Evolutionary conservation across 805 yeast species (phyloP).

Genomic region (Candida krabiensis): DNA sequence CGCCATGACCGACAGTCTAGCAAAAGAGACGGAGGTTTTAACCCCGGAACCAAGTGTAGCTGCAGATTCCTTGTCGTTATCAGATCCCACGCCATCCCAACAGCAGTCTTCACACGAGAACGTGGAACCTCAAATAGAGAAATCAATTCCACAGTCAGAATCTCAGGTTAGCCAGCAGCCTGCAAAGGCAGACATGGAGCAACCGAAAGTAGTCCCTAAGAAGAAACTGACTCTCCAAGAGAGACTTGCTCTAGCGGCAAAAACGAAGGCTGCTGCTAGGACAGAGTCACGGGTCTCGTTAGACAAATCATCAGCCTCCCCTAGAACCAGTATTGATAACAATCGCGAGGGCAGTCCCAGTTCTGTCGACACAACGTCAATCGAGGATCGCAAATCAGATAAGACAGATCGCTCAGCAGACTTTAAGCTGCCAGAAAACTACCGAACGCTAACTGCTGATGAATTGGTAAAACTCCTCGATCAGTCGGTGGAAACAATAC

Average conservation of each 20-base stretch:
- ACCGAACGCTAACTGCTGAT: slow-evolving; percentile 10
- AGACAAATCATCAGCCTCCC: background rate
- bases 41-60: no score
- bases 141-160: no score
- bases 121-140: no score
- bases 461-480: slow-evolving; percentile 15
- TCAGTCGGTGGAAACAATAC: slow-evolving; percentile 3
- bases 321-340: slow-evolving; percentile 7
- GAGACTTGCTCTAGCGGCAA: slow-evolving; percentile 79
- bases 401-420: slow-evolving; percentile 1
- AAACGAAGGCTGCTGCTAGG: slow-evolving; percentile 27
- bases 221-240: slow-evolving; percentile 81
- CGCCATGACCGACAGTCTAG: no score
- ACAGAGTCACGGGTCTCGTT: slow-evolving; percentile 1
- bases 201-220: slow-evolving; percentile 28
- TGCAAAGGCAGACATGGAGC: background rate
- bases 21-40: no score
- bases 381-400: background rate
- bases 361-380: background rate
- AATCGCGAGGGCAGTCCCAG: slow-evolving; percentile 2
- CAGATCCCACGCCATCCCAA: no score
- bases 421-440: slow-evolving; percentile 15
- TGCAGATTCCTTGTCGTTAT: no score
- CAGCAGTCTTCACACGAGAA: no score
- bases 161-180: background rate